Conservation (phyloP, 2,329 filamentous ascomycete species). For the Fusarium incarnatum region DNA sequence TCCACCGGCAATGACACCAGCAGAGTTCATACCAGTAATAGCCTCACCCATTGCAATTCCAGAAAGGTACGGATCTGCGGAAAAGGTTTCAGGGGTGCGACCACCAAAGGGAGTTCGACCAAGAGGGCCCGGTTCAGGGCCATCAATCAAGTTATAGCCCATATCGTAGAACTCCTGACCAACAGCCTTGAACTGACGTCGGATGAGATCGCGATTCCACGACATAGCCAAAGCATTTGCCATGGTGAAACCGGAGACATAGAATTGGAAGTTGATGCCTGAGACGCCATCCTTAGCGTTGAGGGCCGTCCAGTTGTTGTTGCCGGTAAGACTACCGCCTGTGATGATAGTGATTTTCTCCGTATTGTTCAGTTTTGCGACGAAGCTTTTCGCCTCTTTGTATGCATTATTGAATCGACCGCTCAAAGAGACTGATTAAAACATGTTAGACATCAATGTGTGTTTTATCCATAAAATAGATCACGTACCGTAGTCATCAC, state of each 20-base stretch:
- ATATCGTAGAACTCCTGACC: background rate
- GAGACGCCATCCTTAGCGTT: background rate
- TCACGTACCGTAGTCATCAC: background rate
- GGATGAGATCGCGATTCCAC: background rate
- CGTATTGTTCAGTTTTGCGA: background rate
- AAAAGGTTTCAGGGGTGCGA: constrained; percentile 91
- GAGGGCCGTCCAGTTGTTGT: background rate
- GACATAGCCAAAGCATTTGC: background rate
- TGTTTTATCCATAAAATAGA: too few relatives aligned
- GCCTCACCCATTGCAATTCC: constrained; percentile 81
- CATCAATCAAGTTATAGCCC: background rate
- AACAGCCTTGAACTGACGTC: background rate
- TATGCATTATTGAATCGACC: background rate
- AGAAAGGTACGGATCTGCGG: constrained; percentile 84
- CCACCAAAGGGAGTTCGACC: constrained; percentile 64
- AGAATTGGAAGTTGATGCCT: background rate
- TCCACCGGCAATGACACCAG: constrained; percentile 64
- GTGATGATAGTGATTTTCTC: constrained; percentile 1
- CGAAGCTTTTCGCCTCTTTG: background rate
- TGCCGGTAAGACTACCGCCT: background rate
- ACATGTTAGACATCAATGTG: background rate
- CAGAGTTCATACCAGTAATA: constrained; percentile 72
- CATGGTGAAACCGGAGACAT: background rate
- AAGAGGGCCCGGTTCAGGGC: background rate
- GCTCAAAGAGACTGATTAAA: background rate